These are phyloP conservation scores for Ajuga chamaepitys DNA, from an alignment of 257 asterid species.

Conservation along the genomic window DNA sequence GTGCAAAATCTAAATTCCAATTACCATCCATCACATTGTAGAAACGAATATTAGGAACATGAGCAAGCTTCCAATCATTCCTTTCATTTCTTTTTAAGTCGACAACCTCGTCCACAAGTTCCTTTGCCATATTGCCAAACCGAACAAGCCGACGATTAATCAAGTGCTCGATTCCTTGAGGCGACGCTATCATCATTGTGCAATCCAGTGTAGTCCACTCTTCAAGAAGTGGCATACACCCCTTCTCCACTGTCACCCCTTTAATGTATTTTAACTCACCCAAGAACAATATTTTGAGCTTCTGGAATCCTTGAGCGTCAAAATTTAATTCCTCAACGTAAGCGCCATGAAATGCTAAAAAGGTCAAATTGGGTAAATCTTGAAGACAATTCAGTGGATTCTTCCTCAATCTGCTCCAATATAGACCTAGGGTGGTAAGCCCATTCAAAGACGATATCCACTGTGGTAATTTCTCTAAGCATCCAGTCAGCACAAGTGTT, in stretches of 20 bases:
- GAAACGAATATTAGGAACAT: not conserved
- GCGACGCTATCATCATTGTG: not conserved
- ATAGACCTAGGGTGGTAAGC: not conserved
- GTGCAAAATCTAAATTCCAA: no score
- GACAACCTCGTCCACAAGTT: not conserved
- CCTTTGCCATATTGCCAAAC: not conserved
- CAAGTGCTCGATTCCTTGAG: not conserved
- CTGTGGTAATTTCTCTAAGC: constrained; percentile 6
- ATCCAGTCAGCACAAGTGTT: not conserved
- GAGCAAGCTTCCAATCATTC: not conserved
- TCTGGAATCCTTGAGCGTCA: not conserved
- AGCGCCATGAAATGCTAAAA: not conserved
- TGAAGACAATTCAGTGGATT: not conserved
- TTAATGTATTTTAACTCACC: not conserved
- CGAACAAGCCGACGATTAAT: not conserved
- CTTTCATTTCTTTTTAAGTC: not conserved
- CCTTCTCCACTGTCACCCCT: constrained; percentile 8
- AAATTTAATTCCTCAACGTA: not conserved
- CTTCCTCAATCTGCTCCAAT: not conserved
- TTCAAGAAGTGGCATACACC: not conserved
- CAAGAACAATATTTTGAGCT: not conserved
- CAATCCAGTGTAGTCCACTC: accelerated
- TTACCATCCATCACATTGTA: not conserved
- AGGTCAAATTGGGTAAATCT: not conserved
- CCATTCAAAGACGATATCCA: constrained; percentile 13